Evolutionary conservation across 1,284 basidiomycete genomes (phyloP), one percentile per base, ranked within the genome.

Genomic region (Microbotryum scabiosae): DNA sequence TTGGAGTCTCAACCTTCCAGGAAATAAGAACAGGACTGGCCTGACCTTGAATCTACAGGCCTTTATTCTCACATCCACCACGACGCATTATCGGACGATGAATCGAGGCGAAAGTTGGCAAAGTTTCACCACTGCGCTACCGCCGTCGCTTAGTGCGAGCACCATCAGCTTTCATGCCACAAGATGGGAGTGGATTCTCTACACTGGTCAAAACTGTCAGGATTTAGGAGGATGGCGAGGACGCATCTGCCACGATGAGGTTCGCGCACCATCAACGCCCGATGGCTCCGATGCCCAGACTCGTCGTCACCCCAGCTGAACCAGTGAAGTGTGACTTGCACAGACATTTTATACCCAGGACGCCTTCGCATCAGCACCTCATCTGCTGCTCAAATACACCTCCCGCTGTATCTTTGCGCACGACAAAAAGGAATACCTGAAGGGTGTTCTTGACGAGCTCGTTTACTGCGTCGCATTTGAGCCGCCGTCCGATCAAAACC

Each of bases 381-480:
- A 82, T 56, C 71, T 79, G 4, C 80, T 97, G 41, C 78, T 90
- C 21, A 72, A 76, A 2, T 84, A 90, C 64, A 87, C 86, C 0
- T 79, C 84, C 0, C 79, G 82, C 18, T 97, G 92, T 74, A 81
- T 86, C 66, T 97, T 93, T 71, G 91, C 91, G 0, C 87, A 90
- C 71, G 86, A 87, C 66, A 86, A 83, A 69, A 80, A 80, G 61
- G 84, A 87, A 64, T 88, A 90, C 78, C 82, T 84, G 43, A 84
- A 86, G 66, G 81, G 84, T 20, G 86, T 88, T 2, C 82, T 84
- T 57, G 74, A 79, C 12, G 81, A 89, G 68, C 80, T 89, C 28
- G 82, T 96, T 67, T 91, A 87, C 77, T 96, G 92, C 72, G 85
- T 92, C 64, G 90, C 84, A 0, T 92, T 82, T 72, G 90, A 92